phyloP scores from a whole-genome alignment of 805 yeast genomes.

The Kluyveromyces wickerhamii region DNA sequence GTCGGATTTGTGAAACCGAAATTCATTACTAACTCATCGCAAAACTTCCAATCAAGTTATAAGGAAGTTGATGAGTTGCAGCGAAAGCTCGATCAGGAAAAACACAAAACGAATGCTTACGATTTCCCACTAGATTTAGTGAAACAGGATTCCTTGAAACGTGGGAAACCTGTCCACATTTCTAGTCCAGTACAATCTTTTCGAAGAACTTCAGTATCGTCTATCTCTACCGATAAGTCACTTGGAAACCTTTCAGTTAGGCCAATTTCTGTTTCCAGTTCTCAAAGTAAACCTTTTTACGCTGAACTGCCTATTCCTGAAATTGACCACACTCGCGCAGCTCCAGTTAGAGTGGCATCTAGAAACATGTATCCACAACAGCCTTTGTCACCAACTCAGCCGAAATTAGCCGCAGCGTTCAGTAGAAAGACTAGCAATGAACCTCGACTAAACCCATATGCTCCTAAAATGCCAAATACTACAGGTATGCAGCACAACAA shows the following conservation, averaged over 20 bases:
- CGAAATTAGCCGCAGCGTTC: not conserved
- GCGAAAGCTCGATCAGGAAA: conserved; percentile 35
- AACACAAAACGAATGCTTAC: conserved; percentile 66
- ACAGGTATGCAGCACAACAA: too few relatives aligned
- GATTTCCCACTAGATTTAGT: conserved; percentile 58
- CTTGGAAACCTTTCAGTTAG: not conserved
- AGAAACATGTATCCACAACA: not conserved
- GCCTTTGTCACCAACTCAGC: not conserved
- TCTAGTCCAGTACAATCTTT: conserved; percentile 17
- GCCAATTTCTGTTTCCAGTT: not conserved
- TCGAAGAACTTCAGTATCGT: conserved; percentile 7
- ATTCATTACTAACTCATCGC: not conserved
- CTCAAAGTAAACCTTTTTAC: conserved; percentile 3
- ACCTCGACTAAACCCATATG: conserved; percentile 4
- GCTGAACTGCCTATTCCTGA: conserved; percentile 4
- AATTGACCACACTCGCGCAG: not conserved
- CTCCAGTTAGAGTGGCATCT: conserved; percentile 5
- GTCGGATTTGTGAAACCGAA: conserved; percentile 1
- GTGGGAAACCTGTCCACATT: conserved; percentile 34
- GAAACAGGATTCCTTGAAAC: conserved; percentile 25
- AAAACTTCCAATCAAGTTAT: not conserved
- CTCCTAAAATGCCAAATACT: conserved; percentile 3
- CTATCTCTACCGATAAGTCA: not conserved
- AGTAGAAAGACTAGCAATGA: not conserved
- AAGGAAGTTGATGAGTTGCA: conserved; percentile 10